These are phyloP conservation scores for Coix lacrymajobi DNA, from an alignment of 176 grass and related monocot genomes.

Conservation along the genomic window DNA sequence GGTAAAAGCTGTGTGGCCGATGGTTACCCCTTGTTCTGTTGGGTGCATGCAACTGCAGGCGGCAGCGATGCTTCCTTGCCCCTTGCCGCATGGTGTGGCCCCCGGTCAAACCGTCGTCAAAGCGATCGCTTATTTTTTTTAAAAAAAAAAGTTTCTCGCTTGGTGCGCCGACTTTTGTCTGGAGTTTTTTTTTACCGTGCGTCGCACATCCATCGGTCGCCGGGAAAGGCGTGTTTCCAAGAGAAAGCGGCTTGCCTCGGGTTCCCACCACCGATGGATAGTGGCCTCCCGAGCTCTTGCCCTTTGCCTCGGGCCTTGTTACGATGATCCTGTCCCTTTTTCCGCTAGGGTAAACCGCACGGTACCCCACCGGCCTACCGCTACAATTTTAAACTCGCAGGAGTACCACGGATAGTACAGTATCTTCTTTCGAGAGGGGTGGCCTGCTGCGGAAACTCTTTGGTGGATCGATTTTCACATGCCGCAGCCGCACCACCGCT, in stretches of 20 bases:
- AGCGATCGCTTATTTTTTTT: background rate
- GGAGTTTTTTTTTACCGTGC: background rate
- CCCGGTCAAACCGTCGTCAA: slow-evolving; percentile 41
- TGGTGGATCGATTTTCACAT: background rate
- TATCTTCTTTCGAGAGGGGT: background rate
- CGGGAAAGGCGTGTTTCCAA: slow-evolving; percentile 47
- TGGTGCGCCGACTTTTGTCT: background rate
- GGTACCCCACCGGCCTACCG: slow-evolving; percentile 25
- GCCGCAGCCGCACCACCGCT: background rate
- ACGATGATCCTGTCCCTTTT: slow-evolving; percentile 35
- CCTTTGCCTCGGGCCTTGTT: slow-evolving; percentile 10
- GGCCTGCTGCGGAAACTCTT: background rate
- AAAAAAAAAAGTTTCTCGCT: background rate
- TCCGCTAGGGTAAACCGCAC: slow-evolving; percentile 28
- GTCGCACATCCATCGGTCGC: slow-evolving; percentile 3
- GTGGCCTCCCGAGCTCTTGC: background rate
- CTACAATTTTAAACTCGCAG: background rate
- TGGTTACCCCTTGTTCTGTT: background rate
- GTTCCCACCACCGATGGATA: background rate
- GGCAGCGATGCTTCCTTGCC: background rate
- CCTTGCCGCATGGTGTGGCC: background rate
- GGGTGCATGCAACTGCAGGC: background rate
- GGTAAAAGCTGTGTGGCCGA: background rate
- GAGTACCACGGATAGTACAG: background rate
- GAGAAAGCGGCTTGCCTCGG: slow-evolving; percentile 44